Evolutionary conservation across 495 filamentous ascomycete genomes (phyloP), one percentile per base, ranked within the genome.

Genomic region (Penicillium desertorum): DNA sequence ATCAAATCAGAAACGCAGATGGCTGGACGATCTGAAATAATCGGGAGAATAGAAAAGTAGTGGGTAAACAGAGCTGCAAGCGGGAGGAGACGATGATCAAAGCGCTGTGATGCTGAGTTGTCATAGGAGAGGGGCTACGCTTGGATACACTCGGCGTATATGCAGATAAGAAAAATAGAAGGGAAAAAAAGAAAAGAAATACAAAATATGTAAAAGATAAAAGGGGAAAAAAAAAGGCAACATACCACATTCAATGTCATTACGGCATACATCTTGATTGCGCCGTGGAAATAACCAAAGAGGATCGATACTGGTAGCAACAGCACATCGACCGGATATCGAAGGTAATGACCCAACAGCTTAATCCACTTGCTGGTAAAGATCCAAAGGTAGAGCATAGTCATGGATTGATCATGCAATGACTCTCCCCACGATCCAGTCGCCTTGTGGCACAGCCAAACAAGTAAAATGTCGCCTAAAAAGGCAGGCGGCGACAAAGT

Each of bases 301-400:
- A 90, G 51, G 43, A 93, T 83, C 2, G 86, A 89, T n/a, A 86
- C 76, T 4, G 89, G 88, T 32, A 92, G 67, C 58, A 84, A 83
- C 29, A 86, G 56, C 43, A 89, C 76, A 63, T 94, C 89, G 20
- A 76, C 74, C 1, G 89, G 88, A 62, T 90, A 82, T 27, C 81
- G 83, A 58, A 83, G 74, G 70, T 91, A 91, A 62, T 92, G 83
- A 5, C 86, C 88, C 42, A 89, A 62, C 20, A 91, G 69, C 71
- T 92, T 92, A 70, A 92, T 80, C 42, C 86, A 82, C 71, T 92
- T 92, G 74, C 85, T 88, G 69, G 84, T 81, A 64, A 89, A 80
- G 76, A 87, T 82, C 80, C 81, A 87, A 39, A 71, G 52, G 36
- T 80, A 69, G 53, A 89, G 79, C 5, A 74, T 67, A 32, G 61